A percentile compares a stretch with the other conserved stretches of the same genome.
These are phyloP conservation scores for Cryphonectria naterciae DNA, from an alignment of 2,329 filamentous ascomycete species.

Conservation along the genomic window DNA sequence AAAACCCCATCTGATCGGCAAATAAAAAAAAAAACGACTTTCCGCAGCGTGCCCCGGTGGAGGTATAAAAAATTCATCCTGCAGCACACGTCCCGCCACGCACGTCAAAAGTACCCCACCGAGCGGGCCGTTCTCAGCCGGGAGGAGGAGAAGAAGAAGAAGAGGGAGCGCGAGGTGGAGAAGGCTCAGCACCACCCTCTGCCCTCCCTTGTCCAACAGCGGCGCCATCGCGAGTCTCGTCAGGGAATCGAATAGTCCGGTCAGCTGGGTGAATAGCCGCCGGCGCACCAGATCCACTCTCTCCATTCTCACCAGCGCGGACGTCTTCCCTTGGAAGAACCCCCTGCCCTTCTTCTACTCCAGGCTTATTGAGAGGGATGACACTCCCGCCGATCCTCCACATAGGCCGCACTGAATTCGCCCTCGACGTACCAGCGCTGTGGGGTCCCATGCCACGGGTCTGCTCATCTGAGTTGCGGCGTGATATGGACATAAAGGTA, in stretches of 20 bases:
- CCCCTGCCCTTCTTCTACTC: not conserved
- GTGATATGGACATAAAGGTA: constrained; percentile 18
- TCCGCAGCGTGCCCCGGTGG: too few relatives aligned
- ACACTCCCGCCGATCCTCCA: constrained; percentile 48
- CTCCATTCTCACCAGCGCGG: constrained; percentile 16
- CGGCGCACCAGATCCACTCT: not conserved
- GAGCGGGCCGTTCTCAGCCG: not conserved
- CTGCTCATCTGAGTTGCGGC: constrained; percentile 23
- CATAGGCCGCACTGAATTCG: constrained; percentile 36
- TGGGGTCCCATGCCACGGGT: constrained; percentile 16
- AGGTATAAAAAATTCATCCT: not conserved
- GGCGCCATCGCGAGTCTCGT: constrained; percentile 37
- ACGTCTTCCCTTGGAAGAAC: not conserved
- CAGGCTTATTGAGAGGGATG: constrained; percentile 33
- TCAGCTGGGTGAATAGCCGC: constrained; percentile 31
- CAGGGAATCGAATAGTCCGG: constrained; percentile 50
- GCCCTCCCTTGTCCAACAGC: not conserved
- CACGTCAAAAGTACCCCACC: not conserved
- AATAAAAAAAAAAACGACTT: too few relatives aligned
- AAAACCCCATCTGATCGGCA: not conserved
- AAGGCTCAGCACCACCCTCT: not conserved
- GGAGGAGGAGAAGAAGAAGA: not conserved
- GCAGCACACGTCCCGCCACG: not conserved
- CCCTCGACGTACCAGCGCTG: constrained; percentile 29
- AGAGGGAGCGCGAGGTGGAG: not conserved